Percentiles rank a stretch among this genome's conserved stretches.
phyloP scores from a whole-genome alignment of 1,284 basidiomycete species.

The Leccinum subrobustum region DNA sequence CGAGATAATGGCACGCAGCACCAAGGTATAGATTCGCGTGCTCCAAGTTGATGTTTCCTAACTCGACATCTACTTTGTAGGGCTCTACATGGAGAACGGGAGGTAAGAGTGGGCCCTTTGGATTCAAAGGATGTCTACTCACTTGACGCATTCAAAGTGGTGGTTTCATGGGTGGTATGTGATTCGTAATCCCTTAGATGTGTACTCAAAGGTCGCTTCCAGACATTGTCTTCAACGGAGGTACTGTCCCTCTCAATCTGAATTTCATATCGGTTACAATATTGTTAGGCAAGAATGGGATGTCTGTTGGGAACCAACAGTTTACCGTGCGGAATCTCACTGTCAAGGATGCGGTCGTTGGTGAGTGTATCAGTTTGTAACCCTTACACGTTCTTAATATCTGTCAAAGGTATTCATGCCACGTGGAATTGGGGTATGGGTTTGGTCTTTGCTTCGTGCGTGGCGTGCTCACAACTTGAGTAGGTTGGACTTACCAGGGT shows the following conservation, averaged over 20 bases:
- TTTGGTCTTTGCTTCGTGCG: background rate
- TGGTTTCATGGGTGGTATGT: constrained; percentile 56
- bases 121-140: constrained; percentile 25
- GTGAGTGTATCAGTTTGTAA: constrained; percentile 7
- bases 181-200: background rate
- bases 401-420: constrained; percentile 32
- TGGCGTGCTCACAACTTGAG: background rate
- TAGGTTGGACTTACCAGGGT: constrained; percentile 47
- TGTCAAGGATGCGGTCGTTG: constrained; percentile 42
- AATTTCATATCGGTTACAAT: background rate
- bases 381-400: constrained; percentile 3
- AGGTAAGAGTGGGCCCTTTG: constrained; percentile 44
- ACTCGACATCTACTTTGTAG: constrained; percentile 24
- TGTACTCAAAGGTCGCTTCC: constrained; percentile 1
- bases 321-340: constrained; percentile 36
- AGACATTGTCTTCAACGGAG: constrained; percentile 56
- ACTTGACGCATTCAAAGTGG: constrained; percentile 35
- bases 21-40: constrained; percentile 36
- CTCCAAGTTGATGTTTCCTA: constrained; percentile 24
- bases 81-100: constrained; percentile 62
- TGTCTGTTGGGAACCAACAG: constrained; percentile 34
- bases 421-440: constrained; percentile 47
- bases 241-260: constrained; percentile 11
- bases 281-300: constrained; percentile 35
- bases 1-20: constrained; percentile 46